Base-by-base conservation (phyloP, 2,329 filamentous ascomycete species). In the Pseudophaeomoniella oleicola region DNA sequence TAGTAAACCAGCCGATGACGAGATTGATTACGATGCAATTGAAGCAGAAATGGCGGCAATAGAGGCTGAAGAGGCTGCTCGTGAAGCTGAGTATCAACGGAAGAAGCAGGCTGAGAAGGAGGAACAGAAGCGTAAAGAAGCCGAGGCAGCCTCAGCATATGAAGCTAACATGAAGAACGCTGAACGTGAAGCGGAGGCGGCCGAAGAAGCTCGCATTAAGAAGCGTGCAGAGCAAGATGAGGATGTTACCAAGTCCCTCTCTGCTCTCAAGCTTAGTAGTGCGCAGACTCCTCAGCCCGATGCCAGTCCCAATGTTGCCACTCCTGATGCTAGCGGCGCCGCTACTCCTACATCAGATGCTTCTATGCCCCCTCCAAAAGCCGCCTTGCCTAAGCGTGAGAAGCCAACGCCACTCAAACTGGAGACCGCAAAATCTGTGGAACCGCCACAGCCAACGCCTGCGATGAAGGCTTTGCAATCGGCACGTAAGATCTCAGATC, bases 401-500 rank as follows among this genome's bases (percentile, higher is more conserved):
- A 94, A 94, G 69, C 88, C 90, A 35, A 77, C 81, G 41, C 80
- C 84, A 32, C 77, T 98, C 46, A 94, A 94, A 62, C 71, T 96
- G 43, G 75, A 86, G 38, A 92, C 81, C 44, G 85, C 77, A 48
- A 93, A 87, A 63, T 67, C 81, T 27, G 75, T 94, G 16, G 88
- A 98, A 64, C 81, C 88, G 37, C 78, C 85, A 37, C 87, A 94
- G 60, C 88, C 88, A 12, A 96, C 85, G 44, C 85, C 90, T 40
- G 88, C 87, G 42, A 80, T 98, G 55, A 87, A 93, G 59, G 82
- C 88, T 5, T 72, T 98, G 43, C 88, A 90, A 64, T 88, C 86
- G 13, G 84, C 90, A 38, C 81, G 87, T 35, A 88, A 93, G 66
- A 67, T 98, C 39, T 75, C 80, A 35, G 75, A 88, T 43, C 76